Evolutionary conservation across 306 rosid species (phyloP), one percentile per base, ranked within the genome.

Genomic region (Sesbania bispinosa): DNA sequence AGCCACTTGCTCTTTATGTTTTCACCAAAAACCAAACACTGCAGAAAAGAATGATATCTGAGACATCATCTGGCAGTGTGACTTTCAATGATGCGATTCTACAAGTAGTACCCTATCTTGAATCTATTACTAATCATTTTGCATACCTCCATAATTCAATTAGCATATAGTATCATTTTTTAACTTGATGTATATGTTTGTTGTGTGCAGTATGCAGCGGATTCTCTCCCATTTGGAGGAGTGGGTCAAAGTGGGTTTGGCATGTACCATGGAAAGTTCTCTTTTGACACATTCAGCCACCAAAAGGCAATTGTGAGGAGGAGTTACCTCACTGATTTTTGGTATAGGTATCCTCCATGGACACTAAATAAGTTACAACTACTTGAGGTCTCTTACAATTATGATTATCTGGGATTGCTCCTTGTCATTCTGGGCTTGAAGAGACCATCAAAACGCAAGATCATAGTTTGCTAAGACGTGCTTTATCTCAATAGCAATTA

Each of bases 341-440:
- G 96, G 97, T 91, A 70, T 53, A 82, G 96, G 73, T 91, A 50
- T 73, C 97, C 96, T 35, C 97, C 97, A 55, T 91, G 96, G 97
- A 87, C 75, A 61, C 15, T 72, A 10, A 29, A 88, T 55, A 86
- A 91, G 85, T 64, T 81, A 23, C 90, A 80, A 5, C 89, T 88
- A 43, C 85, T 88, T 35, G 76, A 79, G 35, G 63, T 29, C 11
- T 74, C 84, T 69, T 88, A 81, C 79, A 85, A 78, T 20, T 70
- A 38, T 24, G 86, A 90, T 77, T 88, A 90, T 79, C 47, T 85
- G 1, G 90, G 88, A 6, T 19, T 88, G 53, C 29, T 83, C 6
- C 88, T 88, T 62, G 80, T 84, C 51, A 3, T 86, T 15, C 79
- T 88, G 1, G 88, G 97, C 59, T 43, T 90, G 8, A 86, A 76